Base-by-base conservation (phyloP, 768 basidiomycete species). In the Boletus rufocinnamomeus region DNA sequence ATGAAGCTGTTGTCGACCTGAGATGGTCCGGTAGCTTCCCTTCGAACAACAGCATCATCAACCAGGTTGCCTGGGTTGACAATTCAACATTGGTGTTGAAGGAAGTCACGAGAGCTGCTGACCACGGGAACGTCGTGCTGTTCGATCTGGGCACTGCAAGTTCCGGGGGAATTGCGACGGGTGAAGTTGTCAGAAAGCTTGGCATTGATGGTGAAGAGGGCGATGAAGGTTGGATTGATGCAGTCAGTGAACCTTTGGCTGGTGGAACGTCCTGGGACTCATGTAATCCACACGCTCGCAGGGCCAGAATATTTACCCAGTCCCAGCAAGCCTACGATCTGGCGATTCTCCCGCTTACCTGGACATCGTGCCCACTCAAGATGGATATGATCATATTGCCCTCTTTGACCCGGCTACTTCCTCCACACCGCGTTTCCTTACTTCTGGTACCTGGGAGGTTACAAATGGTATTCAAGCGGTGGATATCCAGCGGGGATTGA, bases 181-280 rank as follows among this genome's bases (percentile, higher is more conserved):
- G 87, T 8, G 68, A 63, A 47, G 84, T 93, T 16, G 89, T 93
- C 9, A 78, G 96, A 57, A 87, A 79, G 59, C 78, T 96, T 11
- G 96, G 95, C 5, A 82, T 84, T 68, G 69, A 86, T 37, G 96
- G 93, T 7, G 95, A 95, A 66, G 82, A 96, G 67, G 89, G 86
- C 0, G 96, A 97, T 67, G 85, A 85, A 38, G 97, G 97, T 1
- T 99, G 97, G 97, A 93, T 98, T 60, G 92, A 98, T 51, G 76
- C 84, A 59, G 94, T 93, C 62, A 59, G 88, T 78, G 32, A 53
- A 49, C 27, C 19, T 28, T 58, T 44, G n/a, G 47, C 28, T 58
- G 49, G 54, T 45, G n/a, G 21, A 35, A 53, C 28, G 55, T 44
- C 51, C 43, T 21, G 47, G 21, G 41, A 55, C 54, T 64, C 40